A percentile compares a stretch with the other conserved stretches of the same genome.
These are phyloP conservation scores for Colletotrichum neosansevieriae DNA, from an alignment of 2,329 filamentous ascomycete species.

Conservation along the genomic window DNA sequence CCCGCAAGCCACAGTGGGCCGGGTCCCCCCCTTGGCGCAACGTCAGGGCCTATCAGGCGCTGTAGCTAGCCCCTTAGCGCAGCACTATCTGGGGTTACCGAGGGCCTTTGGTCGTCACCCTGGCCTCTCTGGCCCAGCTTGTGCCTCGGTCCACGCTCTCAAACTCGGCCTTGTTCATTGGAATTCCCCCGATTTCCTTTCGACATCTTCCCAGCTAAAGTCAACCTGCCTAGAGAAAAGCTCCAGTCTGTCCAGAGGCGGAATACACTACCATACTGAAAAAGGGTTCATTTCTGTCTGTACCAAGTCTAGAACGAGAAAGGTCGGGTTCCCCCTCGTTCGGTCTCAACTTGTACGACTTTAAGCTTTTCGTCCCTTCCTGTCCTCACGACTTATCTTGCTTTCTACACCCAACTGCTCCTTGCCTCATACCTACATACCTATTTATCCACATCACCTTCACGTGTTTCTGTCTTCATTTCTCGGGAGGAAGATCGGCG, in stretches of 20 bases:
- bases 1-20: constrained; percentile 33
- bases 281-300: not conserved
- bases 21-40: constrained; percentile 26
- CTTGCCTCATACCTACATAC: not conserved
- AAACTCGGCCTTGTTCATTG: constrained; percentile 33
- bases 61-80: constrained; percentile 14
- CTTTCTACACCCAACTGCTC: not conserved
- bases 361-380: constrained; percentile 15
- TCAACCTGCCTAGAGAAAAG: not conserved
- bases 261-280: not conserved
- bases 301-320: constrained; percentile 21
- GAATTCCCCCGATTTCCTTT: constrained; percentile 14
- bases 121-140: constrained; percentile 20
- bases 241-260: constrained; percentile 6
- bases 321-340: constrained; percentile 18
- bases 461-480: constrained; percentile 11
- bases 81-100: constrained; percentile 37
- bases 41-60: constrained; percentile 25
- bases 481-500: not conserved
- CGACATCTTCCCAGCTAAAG: constrained; percentile 1
- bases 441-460: not conserved
- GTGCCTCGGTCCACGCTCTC: constrained; percentile 39
- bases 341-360: constrained; percentile 8
- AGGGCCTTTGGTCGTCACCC: constrained; percentile 34
- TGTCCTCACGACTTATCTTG: constrained; percentile 14